Conservation (phyloP, 805 yeast species). For the Saccharomycopsis sp. region DNA sequence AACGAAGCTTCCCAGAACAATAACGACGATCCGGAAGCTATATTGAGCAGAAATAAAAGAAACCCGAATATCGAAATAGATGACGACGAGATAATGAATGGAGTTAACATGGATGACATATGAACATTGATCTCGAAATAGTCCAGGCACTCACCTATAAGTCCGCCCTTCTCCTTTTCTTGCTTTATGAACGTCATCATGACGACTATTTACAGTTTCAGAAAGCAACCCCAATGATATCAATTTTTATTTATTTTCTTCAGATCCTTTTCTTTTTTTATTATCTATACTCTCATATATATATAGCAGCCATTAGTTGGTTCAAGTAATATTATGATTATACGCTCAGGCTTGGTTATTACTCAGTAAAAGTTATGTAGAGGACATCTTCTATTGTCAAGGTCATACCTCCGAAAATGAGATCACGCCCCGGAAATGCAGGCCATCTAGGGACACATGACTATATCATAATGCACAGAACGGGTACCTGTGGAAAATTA, state of each 20-base stretch:
- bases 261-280: not conserved
- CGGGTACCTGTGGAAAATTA: too few species aligned
- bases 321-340: not conserved
- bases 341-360: not conserved
- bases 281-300: not conserved
- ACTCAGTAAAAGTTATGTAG: not conserved
- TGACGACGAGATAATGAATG: constrained; percentile 14
- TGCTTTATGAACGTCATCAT: not conserved
- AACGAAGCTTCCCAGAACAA: not conserved
- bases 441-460: too few species aligned
- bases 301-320: not conserved
- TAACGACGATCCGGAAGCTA: not conserved
- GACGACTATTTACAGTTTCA: not conserved
- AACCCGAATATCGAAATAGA: constrained; percentile 11
- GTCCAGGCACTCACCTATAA: not conserved
- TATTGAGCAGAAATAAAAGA: not conserved
- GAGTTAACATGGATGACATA: constrained; percentile 16
- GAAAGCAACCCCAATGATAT: not conserved
- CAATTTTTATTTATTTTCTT: not conserved
- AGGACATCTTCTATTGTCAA: too few species aligned
- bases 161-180: not conserved
- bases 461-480: too few species aligned
- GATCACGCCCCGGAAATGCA: too few species aligned
- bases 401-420: too few species aligned
- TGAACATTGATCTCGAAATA: too few species aligned